Conservation (phyloP, 495 filamentous ascomycete species). For the Pseudevernia furfuracea region DNA sequence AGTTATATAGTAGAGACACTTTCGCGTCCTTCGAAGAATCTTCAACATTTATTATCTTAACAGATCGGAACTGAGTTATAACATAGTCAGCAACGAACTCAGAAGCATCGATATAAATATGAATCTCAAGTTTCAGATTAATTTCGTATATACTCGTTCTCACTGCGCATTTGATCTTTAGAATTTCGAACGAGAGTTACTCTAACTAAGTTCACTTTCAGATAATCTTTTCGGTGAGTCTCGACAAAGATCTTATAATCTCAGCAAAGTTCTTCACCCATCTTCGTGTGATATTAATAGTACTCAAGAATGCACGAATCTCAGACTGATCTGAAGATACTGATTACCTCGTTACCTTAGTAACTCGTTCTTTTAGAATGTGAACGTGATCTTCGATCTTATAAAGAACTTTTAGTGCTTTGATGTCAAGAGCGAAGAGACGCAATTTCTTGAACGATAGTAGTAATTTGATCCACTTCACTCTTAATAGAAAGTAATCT, state of each 20-base stretch:
- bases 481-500: slow-evolving; percentile 11
- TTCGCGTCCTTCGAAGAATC: background rate
- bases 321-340: background rate
- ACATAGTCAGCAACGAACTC: background rate
- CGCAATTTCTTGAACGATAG: slow-evolving; percentile 16
- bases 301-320: background rate
- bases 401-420: background rate
- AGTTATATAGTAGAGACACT: slow-evolving; percentile 9
- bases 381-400: background rate
- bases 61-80: background rate
- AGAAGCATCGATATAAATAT: slow-evolving; percentile 17
- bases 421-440: slow-evolving; percentile 6
- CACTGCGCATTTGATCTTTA: slow-evolving; percentile 11
- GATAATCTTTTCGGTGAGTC: slow-evolving; percentile 2
- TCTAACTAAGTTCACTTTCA: background rate
- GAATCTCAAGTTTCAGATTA: background rate
- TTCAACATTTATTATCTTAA: too few relatives aligned
- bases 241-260: background rate
- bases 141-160: background rate
- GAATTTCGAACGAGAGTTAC: slow-evolving; percentile 11
- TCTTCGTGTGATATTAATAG: background rate
- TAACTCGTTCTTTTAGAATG: background rate
- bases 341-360: background rate
- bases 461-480: slow-evolving; percentile 1
- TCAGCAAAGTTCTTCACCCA: slow-evolving; percentile 18